Evolutionary conservation across 2,329 filamentous ascomycete species (phyloP), one percentile per base, ranked within the genome.

Genomic region (Pseudocercospora vitis): DNA sequence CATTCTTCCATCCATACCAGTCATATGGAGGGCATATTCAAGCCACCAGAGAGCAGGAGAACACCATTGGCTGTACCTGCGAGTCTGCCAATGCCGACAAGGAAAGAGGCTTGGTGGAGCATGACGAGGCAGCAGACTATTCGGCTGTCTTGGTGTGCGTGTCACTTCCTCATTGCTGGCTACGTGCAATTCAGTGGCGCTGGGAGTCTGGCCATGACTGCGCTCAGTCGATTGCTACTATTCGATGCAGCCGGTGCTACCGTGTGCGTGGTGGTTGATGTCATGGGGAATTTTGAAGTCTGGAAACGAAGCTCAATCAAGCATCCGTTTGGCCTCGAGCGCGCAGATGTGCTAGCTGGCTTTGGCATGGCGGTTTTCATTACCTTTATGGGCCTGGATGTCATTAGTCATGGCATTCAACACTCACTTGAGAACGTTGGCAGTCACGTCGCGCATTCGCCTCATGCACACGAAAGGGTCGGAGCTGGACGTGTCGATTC

Each of bases 361-460:
- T 96, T 99, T 61, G 94, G 91, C 56, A 90, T 97, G 84, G 95
- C 91, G 48, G 88, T 99, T 32, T 90, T 96, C 57, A 82, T 99
- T 9, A 82, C 96, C n/a, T 99, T 99, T 73, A 96, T 96, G 78
- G 92, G 92, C 16, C 87, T 97, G 65, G 94, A 99, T 65, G 83
- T 99, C 45, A 87, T 99, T 57, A 95, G 89, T 33, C 94, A 99
- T 70, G 92, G 90, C 56, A 78, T 96, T 12, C 94, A 96, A 69
- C 92, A 99, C 71, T 82, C 91, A n/a, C 82, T 99, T 8, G 92
- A 96, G 72, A 78, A 78, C 45, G 67, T 83, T 16, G 85, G 86
- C 11, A 79, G 79, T 12, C 89, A 95, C 65, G 81, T 85, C 50
- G 79, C 89, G 18, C 90, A 95, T 65, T 64, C 62, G 9, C 50